Evolutionary conservation across 352 stramenopile genomes (phyloP).

Genomic region (Phytophthora rubi): DNA sequence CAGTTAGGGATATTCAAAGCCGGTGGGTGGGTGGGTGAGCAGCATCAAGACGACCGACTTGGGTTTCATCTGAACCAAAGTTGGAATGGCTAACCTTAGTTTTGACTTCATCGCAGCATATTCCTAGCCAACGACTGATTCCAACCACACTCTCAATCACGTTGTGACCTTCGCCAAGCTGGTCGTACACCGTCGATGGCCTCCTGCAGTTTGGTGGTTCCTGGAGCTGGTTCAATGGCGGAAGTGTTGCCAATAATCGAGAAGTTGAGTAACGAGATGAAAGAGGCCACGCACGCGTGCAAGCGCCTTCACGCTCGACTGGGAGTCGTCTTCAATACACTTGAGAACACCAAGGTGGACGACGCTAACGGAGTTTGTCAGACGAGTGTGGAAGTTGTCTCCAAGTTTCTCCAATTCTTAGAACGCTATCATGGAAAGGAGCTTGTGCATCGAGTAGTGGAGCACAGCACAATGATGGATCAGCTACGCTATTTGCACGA

Average conservation of each 20-base stretch:
- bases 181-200: neutral
- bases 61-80: neutral
- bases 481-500: constrained; percentile 27
- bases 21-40: no score
- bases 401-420: constrained; percentile 1
- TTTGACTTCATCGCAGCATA: neutral
- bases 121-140: neutral
- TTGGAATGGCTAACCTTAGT: neutral
- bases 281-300: neutral
- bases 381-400: constrained; percentile 1
- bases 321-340: neutral
- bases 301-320: constrained; percentile 1
- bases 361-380: neutral
- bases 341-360: neutral
- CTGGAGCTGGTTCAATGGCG: neutral
- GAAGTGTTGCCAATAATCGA: neutral
- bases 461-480: constrained; percentile 22
- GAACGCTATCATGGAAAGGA: constrained; percentile 7
- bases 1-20: no score
- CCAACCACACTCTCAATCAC: neutral
- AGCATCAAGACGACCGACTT: no score
- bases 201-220: neutral
- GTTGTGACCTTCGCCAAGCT: neutral
- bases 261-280: constrained; percentile 1
- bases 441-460: constrained; percentile 5